phyloP scores from a whole-genome alignment of 2,329 filamentous ascomycete species.

The Diplodia scrobiculata region DNA sequence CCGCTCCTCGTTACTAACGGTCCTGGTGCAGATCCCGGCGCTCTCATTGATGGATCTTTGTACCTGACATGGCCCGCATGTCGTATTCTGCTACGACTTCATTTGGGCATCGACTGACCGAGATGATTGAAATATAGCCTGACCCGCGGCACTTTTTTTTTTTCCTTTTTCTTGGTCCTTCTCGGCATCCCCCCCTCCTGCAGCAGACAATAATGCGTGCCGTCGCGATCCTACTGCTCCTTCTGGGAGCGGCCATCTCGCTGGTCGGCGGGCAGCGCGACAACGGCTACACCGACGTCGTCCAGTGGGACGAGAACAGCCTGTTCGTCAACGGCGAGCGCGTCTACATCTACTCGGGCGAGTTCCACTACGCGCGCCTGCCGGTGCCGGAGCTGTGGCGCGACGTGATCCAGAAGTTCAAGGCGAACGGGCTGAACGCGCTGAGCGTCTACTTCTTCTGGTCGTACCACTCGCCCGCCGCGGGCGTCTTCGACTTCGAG shows the following conservation, averaged over 20 bases:
- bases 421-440: constrained; percentile 54
- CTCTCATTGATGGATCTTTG: constrained; percentile 26
- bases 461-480: constrained; percentile 54
- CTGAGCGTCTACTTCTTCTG: constrained; percentile 53
- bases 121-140: constrained; percentile 3
- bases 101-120: not conserved
- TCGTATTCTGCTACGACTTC: constrained; percentile 24
- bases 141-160: not conserved
- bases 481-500: constrained; percentile 53
- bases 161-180: no score
- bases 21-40: constrained; percentile 2
- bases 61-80: constrained; percentile 14
- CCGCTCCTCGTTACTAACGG: not conserved
- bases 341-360: constrained; percentile 57
- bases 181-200: not conserved
- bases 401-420: constrained; percentile 57
- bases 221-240: not conserved
- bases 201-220: constrained; percentile 22
- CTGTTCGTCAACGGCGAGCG: constrained; percentile 56
- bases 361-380: constrained; percentile 58
- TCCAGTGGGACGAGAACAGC: constrained; percentile 59
- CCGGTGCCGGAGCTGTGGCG: constrained; percentile 56
- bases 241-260: constrained; percentile 16
- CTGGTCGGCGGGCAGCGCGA: constrained; percentile 39
- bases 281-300: constrained; percentile 52